Evolutionary conservation across 331 rosid species (phyloP).

Genomic region (Ulmus americana): DNA sequence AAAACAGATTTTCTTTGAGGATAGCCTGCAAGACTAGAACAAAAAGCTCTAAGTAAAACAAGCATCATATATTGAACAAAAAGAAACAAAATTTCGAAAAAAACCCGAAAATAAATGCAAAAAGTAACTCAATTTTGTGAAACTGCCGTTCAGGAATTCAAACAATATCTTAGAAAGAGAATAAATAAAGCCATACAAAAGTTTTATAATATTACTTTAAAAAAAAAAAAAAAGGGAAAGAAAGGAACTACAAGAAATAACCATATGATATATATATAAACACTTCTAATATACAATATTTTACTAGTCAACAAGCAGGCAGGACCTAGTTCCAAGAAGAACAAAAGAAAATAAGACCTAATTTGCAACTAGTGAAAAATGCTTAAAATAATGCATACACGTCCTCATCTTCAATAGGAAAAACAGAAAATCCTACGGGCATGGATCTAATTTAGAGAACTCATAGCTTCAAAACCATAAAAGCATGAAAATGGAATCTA

Average conservation of each 20-base stretch:
- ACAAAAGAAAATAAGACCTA: conserved; percentile 8
- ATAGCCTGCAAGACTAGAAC: too few species aligned
- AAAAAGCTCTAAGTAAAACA: neutral
- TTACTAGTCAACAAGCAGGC: conserved; percentile 15
- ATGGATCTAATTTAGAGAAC: neutral
- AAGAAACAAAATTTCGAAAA: neutral
- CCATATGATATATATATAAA: neutral
- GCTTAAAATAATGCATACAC: neutral
- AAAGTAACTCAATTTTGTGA: too few species aligned
- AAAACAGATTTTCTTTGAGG: too few species aligned
- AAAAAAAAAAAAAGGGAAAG: neutral
- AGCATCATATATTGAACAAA: neutral
- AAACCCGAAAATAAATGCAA: too few species aligned
- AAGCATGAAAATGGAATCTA: neutral
- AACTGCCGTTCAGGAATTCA: too few species aligned
- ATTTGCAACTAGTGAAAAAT: conserved; percentile 14
- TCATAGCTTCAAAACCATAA: neutral
- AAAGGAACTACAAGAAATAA: neutral
- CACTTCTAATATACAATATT: neutral
- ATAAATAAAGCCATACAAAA: neutral
- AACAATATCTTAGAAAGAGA: neutral
- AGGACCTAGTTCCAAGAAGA: conserved; percentile 18
- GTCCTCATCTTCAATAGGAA: neutral
- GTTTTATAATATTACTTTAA: neutral
- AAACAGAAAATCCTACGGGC: conserved; percentile 13